Evolutionary conservation across 164 flowering plant species (phyloP).

Genomic region (Hamamelis virginiana): DNA sequence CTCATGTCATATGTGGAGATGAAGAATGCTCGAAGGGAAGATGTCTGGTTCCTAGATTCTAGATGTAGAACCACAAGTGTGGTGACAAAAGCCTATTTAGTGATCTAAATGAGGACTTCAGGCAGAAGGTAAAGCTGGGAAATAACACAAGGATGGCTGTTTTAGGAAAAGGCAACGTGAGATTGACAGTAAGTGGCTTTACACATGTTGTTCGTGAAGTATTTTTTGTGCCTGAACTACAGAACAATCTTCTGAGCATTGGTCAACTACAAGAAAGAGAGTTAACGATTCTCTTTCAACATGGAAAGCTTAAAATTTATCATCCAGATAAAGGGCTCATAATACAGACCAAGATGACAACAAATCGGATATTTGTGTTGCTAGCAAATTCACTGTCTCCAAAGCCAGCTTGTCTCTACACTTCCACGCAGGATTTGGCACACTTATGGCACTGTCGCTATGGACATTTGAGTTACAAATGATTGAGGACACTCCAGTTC

Average conservation of each 20-base stretch:
- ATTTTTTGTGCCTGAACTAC: constrained; percentile 18
- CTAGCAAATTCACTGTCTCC: no score
- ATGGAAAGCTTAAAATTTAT: constrained; percentile 8
- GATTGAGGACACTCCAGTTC: constrained; percentile 3
- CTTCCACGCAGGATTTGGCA: no score
- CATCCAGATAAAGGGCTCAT: constrained; percentile 10
- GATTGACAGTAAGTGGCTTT: neutral
- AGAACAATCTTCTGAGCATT: constrained; percentile 21
- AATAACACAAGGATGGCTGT: constrained; percentile 3
- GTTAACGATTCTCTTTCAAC: neutral
- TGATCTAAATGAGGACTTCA: neutral
- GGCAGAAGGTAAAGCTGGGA: neutral
- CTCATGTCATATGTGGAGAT: constrained; percentile 9
- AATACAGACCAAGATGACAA: neutral
- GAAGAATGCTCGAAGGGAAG: neutral
- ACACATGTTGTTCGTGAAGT: constrained; percentile 4
- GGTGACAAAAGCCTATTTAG: neutral
- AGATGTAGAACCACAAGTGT: constrained; percentile 21
- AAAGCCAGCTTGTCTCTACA: no score
- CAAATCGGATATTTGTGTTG: constrained; percentile 18
- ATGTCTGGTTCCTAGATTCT: constrained; percentile 10
- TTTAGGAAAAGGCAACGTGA: constrained; percentile 4
- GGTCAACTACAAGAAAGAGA: constrained; percentile 22
- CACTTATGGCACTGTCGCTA: constrained; percentile 10
- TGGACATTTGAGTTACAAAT: constrained; percentile 7